Conservation (phyloP, 1,284 basidiomycete species). For the Microbotryum scabiosae region DNA sequence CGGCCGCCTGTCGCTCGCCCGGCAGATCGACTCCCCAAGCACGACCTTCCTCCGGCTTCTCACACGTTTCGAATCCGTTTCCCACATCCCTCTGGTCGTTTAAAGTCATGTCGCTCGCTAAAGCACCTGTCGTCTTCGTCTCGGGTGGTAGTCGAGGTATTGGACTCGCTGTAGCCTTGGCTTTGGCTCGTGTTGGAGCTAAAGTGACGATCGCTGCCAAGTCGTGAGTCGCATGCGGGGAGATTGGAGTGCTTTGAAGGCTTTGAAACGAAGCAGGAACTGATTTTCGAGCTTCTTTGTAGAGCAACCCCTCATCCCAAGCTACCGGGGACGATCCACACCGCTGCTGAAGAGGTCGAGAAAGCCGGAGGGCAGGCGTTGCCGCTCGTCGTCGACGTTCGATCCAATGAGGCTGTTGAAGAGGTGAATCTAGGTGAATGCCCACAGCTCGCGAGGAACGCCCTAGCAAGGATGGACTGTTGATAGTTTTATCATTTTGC, state of each 20-base stretch:
- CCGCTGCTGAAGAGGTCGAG: slow-evolving; percentile 37
- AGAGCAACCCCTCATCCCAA: slow-evolving; percentile 29
- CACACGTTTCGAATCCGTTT: too few relatives aligned
- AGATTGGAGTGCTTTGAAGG: neutral
- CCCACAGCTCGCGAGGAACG: neutral
- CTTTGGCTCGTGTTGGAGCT: slow-evolving; percentile 4
- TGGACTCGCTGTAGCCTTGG: slow-evolving; percentile 10
- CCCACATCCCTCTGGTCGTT: too few relatives aligned
- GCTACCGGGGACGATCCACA: slow-evolving; percentile 39
- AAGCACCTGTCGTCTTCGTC: neutral
- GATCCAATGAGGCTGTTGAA: slow-evolving; percentile 33
- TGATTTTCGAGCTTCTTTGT: neutral
- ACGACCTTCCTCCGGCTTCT: too few relatives aligned
- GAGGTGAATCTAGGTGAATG: slow-evolving; percentile 11
- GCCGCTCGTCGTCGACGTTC: slow-evolving; percentile 38
- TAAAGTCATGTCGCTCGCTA: neutral
- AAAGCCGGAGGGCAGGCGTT: slow-evolving; percentile 32
- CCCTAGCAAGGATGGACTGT: neutral
- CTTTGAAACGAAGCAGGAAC: too few relatives aligned
- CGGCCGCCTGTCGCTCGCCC: too few relatives aligned
- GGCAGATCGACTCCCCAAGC: too few relatives aligned
- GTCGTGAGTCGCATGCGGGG: slow-evolving; percentile 8
- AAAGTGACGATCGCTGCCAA: slow-evolving; percentile 22
- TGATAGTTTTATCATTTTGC: neutral
- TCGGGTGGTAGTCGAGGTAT: slow-evolving; percentile 15